Base-by-base conservation (phyloP, 2,329 filamentous ascomycete genomes). In the Mariannaea sp. region DNA sequence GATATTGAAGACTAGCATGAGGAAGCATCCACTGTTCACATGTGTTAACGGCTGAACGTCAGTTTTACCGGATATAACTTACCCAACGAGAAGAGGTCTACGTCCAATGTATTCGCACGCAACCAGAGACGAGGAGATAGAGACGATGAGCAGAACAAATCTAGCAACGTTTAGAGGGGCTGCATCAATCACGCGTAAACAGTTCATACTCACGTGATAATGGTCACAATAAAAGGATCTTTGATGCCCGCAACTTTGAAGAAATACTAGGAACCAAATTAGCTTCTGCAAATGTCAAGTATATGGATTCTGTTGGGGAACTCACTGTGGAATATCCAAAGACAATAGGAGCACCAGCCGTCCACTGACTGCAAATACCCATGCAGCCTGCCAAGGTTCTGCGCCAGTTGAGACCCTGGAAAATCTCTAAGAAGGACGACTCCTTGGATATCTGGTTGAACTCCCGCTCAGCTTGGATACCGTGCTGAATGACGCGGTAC, bases 321-420 rank as follows among this genome's bases (percentile, higher is more conserved):
- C 38, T 35, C 13, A 42, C 46, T 14, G 50, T 55, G 6, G 48
- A 45, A 24, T 55, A 55, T 1, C 36, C 26, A 9, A 55, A 55
- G 9, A 55, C 48, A 14, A 55, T 55, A 14, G 52, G 52, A 5
- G 52, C 52, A 40, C 52, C 52, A 8, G 52, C 48, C 13, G 48
- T 42, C 48, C 52, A 55, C 19, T 55, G 52, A 13, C 52, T 55
- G 16, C 52, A 55, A 3, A 55, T 55, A n/a, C 52, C 52, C 52
- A 55, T 52, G 39, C 48, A 55, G 17, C 52, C 52, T 10, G 52
- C 52, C 12, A 55, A 19, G 6, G 48, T 55, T 22, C 52, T 52
- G 22, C 52, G 52, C 52, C 52, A 55, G 30, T 55, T 51, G 24
- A 39, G 26, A 19, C 29, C 29, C 10, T 52, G 26, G 27, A 55